Evolutionary conservation across 2,329 filamentous ascomycete genomes (phyloP).

Genomic region (Fusarium succisae): DNA sequence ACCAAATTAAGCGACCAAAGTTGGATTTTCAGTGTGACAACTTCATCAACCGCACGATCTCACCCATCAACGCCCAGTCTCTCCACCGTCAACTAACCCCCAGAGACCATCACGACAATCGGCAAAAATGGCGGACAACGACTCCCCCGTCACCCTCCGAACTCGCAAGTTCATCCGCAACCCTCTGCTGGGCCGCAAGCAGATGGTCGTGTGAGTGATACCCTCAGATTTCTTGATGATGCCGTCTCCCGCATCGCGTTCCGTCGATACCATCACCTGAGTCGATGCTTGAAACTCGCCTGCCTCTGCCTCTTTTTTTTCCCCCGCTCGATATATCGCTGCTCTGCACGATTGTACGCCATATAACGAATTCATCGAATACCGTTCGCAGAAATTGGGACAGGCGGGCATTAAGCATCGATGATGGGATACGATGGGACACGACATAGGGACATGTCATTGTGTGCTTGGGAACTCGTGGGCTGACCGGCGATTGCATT

Average conservation of each 20-base stretch:
- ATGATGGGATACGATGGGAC: not conserved
- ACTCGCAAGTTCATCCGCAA: conserved; percentile 99
- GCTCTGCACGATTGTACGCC: conserved; percentile 8
- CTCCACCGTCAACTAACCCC: conserved; percentile 45
- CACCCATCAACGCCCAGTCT: conserved; percentile 44
- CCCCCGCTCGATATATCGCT: conserved; percentile 11
- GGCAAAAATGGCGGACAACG: conserved; percentile 87
- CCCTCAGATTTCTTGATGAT: conserved; percentile 29
- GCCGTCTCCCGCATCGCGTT: conserved; percentile 3
- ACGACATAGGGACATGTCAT: not conserved
- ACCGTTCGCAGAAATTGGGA: conserved; percentile 6
- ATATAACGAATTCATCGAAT: conserved; percentile 15
- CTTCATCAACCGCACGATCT: conserved; percentile 47
- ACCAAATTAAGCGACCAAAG: conserved; percentile 55
- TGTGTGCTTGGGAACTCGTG: conserved; percentile 28
- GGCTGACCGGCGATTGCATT: conserved; percentile 38
- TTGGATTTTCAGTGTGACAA: conserved; percentile 50
- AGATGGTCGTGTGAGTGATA: conserved; percentile 97
- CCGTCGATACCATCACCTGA: conserved; percentile 18
- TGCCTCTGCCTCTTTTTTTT: not conserved
- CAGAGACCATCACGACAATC: conserved; percentile 52
- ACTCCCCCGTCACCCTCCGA: conserved; percentile 83
- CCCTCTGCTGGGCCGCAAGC: conserved; percentile 97
- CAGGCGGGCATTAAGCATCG: conserved; percentile 16
- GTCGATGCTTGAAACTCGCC: conserved; percentile 18